Base-by-base conservation (phyloP, 139 green algal genomes). In the Axilococcus clingmanii region DNA sequence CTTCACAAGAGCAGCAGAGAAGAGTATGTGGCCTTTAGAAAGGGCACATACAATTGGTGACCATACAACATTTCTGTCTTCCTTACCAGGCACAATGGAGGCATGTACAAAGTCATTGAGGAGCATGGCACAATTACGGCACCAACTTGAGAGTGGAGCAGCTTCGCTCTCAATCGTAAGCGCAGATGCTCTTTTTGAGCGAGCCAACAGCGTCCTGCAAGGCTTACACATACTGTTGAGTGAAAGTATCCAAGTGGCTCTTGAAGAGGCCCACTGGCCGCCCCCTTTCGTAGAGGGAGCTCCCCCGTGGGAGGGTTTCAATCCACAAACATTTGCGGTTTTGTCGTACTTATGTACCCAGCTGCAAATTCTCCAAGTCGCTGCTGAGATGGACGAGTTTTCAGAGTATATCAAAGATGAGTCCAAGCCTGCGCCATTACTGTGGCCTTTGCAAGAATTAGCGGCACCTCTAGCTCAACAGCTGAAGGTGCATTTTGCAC, bases 401-500 rank as follows among this genome's bases (percentile, higher is more conserved):
- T 29, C 47, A 11, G n/a, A 37, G 7, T 30, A 33, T n/a, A 29
- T 17, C 1, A 46, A 28, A 31, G 62, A 68, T 34, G 48, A 40
- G 11, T 36, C 44, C 8, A 20, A 20, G 23, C 3, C 34, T 35
- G 44, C 9, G 5, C 57, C 71, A 17, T 44, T 62, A 48, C 52
- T 79, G 40, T 72, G 70, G 70, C 50, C 24, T 14, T 69, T 69
- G 0, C 48, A 72, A 23, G 61, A 70, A 55, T 48, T 78, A 31
- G 57, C 55, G 4, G 42, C 36, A 15, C 48, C 25, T 25, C 29
- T 68, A 22, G 36, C n/a, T 11, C 44, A 40, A 7, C 58, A 54
- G 16, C 36, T 80, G 14, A 29, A 51, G 2, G 36, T 23, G 8
- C 54, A 52, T 19, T 61, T 76, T 55, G 72, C 55, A 50, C 48